Base-by-base conservation (phyloP, 768 basidiomycete genomes). In the Suillus lakei region DNA sequence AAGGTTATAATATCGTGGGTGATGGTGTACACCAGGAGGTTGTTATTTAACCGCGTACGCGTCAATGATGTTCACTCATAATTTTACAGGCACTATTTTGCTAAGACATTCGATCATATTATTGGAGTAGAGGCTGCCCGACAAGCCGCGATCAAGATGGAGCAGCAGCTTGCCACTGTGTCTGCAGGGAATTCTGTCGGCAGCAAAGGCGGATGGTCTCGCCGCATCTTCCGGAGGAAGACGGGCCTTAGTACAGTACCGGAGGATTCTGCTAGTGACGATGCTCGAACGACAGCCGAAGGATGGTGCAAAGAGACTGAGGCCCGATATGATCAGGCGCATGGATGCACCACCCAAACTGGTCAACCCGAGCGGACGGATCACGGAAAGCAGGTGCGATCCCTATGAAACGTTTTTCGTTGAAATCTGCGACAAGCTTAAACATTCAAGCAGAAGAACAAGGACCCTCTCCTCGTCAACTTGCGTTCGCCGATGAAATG, bases 1-100 rank as follows among this genome's bases (percentile, higher is more conserved):
- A 60, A 94, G 89, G 86, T 94, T 44, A 71, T 88, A 16, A 86
- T 95, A 8, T 93, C 93, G 0, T 93, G 93, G 90, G 81, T 93
- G 64, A 91, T 93, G 76, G 93, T 97, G 32, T 85, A 88, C 64
- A 84, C 90, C 65, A 84, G 95, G 64, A 88, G 87, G 91, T 91
- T 56, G 68, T 83, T 69, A 48, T 55, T 36, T 38, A 63, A 63
- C 61, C 38, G 36, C 15, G 50, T 50, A 28, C 16, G 23, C 28
- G 9, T 38, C 23, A 16, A 30, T 10, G 15, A 8, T 32, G 18
- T 51, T 26, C 28, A n/a, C 63, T 64, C 51, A 65, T 41, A 10
- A 43, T 55, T 32, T 61, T 55, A n/a, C 71, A 92, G 91, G 74
- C 80, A 83, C 67, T 92, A 89, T 76, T 93, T 95, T 68, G 86